Evolutionary conservation across 2,329 filamentous ascomycete genomes (phyloP).

Genomic region (Scedosporium dehoogii): DNA sequence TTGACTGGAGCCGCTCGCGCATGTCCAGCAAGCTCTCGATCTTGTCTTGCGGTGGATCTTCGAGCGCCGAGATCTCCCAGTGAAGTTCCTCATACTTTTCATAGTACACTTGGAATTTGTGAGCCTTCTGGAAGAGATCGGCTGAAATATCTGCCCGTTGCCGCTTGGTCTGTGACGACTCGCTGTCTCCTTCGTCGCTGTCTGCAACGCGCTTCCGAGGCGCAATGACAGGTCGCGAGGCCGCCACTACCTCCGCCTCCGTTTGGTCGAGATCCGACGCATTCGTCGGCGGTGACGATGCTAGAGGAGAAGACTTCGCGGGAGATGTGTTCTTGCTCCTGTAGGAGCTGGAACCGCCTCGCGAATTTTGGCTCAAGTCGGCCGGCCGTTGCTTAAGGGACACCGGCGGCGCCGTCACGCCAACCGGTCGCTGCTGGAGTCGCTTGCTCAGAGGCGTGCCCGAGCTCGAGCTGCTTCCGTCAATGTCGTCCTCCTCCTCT

Average conservation of each 20-base stretch:
- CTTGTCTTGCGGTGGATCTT: slow-evolving; percentile 40
- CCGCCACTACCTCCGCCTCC: background rate
- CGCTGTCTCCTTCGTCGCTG: slow-evolving; percentile 13
- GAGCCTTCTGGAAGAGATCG: slow-evolving; percentile 42
- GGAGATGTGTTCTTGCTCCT: slow-evolving; percentile 46
- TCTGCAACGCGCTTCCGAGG: slow-evolving; percentile 5
- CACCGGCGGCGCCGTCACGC: slow-evolving; percentile 7
- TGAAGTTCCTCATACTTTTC: slow-evolving; percentile 47
- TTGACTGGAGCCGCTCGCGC: slow-evolving; percentile 40
- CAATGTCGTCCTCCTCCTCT: slow-evolving; percentile 37
- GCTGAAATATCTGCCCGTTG: slow-evolving; percentile 17
- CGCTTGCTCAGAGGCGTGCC: slow-evolving; percentile 48
- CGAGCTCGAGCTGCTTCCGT: slow-evolving; percentile 50
- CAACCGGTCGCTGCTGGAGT: slow-evolving; percentile 38
- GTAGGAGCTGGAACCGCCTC: slow-evolving; percentile 21
- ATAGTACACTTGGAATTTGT: slow-evolving; percentile 46
- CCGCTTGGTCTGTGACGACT: slow-evolving; percentile 17
- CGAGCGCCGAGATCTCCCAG: slow-evolving; percentile 38
- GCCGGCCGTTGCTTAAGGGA: slow-evolving; percentile 34
- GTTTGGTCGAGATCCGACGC: slow-evolving; percentile 48
- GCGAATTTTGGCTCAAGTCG: slow-evolving; percentile 38
- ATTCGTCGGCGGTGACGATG: slow-evolving; percentile 56
- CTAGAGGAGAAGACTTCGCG: slow-evolving; percentile 53
- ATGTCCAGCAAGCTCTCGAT: slow-evolving; percentile 42
- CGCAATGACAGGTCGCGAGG: slow-evolving; percentile 1